phyloP scores from a whole-genome alignment of 148 eudicot species.

The Fagopyrum tataricum region DNA sequence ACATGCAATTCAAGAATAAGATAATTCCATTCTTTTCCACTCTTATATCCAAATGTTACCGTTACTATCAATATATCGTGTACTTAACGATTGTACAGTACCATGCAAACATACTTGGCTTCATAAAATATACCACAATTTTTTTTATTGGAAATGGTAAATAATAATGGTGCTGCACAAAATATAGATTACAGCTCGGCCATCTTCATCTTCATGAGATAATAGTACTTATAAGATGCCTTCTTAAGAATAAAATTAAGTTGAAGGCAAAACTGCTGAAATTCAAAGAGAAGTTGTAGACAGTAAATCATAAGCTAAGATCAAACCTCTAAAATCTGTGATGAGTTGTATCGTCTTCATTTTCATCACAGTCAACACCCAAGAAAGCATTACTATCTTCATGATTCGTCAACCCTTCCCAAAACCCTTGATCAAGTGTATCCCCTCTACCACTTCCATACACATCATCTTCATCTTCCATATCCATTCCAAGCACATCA shows the following conservation, averaged over 20 bases:
- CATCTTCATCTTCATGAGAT: no score
- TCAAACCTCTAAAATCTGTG: neutral
- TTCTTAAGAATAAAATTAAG: neutral
- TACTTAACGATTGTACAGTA: no score
- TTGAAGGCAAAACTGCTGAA: neutral
- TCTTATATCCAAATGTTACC: no score
- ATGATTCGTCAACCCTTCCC: conserved; percentile 37
- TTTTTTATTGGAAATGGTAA: no score
- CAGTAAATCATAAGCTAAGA: neutral
- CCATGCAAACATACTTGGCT: no score
- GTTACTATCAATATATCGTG: no score
- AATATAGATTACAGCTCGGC: no score
- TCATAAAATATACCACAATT: no score
- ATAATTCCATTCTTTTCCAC: no score
- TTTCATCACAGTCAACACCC: conserved; percentile 8
- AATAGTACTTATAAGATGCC: neutral
- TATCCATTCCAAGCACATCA: conserved; percentile 66
- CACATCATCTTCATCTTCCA: conserved; percentile 33
- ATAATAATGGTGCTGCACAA: no score
- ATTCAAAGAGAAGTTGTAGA: neutral
- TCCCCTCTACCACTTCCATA: conserved; percentile 10
- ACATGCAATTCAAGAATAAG: no score
- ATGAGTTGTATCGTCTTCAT: neutral
- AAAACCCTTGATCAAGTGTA: conserved; percentile 28
- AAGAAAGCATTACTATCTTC: conserved; percentile 3